These are phyloP conservation scores for Triticum turgidum DNA, from an alignment of 176 grass and related monocot species.

Conservation along the genomic window DNA sequence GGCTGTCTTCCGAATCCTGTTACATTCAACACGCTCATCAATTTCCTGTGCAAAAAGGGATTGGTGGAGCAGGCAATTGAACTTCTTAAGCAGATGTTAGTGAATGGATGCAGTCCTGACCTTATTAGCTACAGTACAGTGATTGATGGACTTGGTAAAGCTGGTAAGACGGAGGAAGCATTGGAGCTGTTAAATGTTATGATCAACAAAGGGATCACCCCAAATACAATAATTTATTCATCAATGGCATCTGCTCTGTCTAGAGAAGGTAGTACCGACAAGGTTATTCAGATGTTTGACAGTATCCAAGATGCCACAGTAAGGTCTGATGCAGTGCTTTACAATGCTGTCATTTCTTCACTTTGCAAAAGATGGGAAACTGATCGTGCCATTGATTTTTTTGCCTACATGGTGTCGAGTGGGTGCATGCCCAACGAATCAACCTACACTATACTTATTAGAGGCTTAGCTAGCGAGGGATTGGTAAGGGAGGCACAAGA, in stretches of 20 bases:
- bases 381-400: slow-evolving; percentile 39
- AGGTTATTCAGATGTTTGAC: slow-evolving; percentile 40
- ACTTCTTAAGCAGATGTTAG: slow-evolving; percentile 55
- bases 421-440: slow-evolving; percentile 46
- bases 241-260: slow-evolving; percentile 47
- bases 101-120: slow-evolving; percentile 55
- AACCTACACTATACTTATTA: slow-evolving; percentile 52
- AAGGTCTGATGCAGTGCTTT: slow-evolving; percentile 41
- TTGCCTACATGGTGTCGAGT: slow-evolving; percentile 47
- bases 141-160: slow-evolving; percentile 59
- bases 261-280: slow-evolving; percentile 40
- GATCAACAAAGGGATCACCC: slow-evolving; percentile 52
- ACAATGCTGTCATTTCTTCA: slow-evolving; percentile 48
- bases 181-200: slow-evolving; percentile 47
- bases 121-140: slow-evolving; percentile 51
- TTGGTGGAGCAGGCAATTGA: slow-evolving; percentile 49
- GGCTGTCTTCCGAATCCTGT: slow-evolving; percentile 56
- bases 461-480: slow-evolving; percentile 50
- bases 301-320: slow-evolving; percentile 40
- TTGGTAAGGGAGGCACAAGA: slow-evolving; percentile 48
- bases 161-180: slow-evolving; percentile 44
- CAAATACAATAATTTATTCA: slow-evolving; percentile 51
- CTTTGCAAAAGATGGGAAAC: slow-evolving; percentile 54
- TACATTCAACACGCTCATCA: slow-evolving; percentile 59
- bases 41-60: slow-evolving; percentile 63